Base-by-base conservation (phyloP, 2,329 filamentous ascomycete species). In the Colletotrichum filicis region DNA sequence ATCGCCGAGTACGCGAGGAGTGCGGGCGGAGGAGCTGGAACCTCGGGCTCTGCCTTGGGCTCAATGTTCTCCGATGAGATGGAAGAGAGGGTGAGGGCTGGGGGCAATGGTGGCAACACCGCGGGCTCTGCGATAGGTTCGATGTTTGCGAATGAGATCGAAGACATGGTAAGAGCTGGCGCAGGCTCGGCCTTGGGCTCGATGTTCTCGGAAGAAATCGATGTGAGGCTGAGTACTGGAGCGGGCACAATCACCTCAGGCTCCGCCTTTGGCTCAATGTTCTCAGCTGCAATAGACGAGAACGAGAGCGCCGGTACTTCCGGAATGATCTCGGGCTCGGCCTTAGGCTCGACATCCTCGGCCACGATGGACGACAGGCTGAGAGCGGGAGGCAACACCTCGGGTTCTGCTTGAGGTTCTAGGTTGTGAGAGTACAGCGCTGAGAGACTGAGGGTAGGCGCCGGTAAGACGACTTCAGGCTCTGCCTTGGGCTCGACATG, bases 101-200 rank as follows among this genome's bases (percentile, higher is more conserved):
- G 74, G 6, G 80, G 81, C 35, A 83, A 79, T 26, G 79, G 77
- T 3, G 80, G 76, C 28, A 73, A 71, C 3, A 74, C 52, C 64
- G 80, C 80, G 2, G 81, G 74, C 66, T 87, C 86, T 26, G 82
- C 79, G 8, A 77, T 76, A 2, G 86, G 86, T 75, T 86, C 83
- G 24, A 89, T 80, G 61, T 82, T 75, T 76, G 88, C 79, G 1
- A 78, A 77, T 11, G 78, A 61, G 32, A 84, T 76, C 5, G 78
- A 75, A 8, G 82, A 80, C 69, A 83, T 62, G 55, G 69, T 77
- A 55, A 82, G 68, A 5, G 73, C 68, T 2, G 80, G 79, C 42
- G 75, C 79, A 19, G 77, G 78, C 62, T 82, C 79, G 66, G 80
- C 80, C 53, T 74, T 74, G 5, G 81, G 82, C 69, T 84, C 82